A percentile compares a stretch with the other conserved stretches of the same genome.
Evolutionary conservation across 225 moss, liverwort and hornwort genomes (phyloP).

Genomic region (Thuidium tamariscinum): DNA sequence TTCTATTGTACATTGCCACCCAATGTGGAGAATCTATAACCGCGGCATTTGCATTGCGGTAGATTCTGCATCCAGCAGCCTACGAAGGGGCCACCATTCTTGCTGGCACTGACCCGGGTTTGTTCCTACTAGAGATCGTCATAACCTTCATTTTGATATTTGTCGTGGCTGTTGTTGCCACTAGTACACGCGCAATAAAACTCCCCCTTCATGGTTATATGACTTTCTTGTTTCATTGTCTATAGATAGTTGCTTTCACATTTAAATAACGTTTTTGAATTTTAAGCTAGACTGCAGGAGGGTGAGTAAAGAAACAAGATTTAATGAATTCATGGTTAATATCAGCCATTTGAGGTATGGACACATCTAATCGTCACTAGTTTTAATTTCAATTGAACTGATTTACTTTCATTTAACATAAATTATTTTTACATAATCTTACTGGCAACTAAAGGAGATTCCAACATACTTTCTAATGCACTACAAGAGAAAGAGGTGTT

Average conservation of each 20-base stretch:
- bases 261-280: background rate
- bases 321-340: background rate
- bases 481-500: too few species aligned
- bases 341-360: too few species aligned
- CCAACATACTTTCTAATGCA: too few species aligned
- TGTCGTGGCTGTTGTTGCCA: slow-evolving; percentile 66
- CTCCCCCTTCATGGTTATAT: background rate
- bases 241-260: background rate
- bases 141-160: slow-evolving; percentile 89
- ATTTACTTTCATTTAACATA: background rate
- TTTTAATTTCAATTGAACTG: background rate
- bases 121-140: slow-evolving; percentile 57
- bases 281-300: background rate
- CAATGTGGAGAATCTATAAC: slow-evolving; percentile 38
- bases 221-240: background rate
- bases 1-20: slow-evolving; percentile 59
- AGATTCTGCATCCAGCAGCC: slow-evolving; percentile 43
- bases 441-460: background rate
- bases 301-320: background rate
- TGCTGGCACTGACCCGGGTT: slow-evolving; percentile 33
- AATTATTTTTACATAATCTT: background rate
- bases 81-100: slow-evolving; percentile 51
- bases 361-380: background rate
- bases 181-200: slow-evolving; percentile 71
- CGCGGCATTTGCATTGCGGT: slow-evolving; percentile 40